Percentiles rank a stretch among this genome's conserved stretches.
These are phyloP conservation scores for Orobanche coerulescens DNA, from an alignment of 257 asterid species.

Conservation along the genomic window DNA sequence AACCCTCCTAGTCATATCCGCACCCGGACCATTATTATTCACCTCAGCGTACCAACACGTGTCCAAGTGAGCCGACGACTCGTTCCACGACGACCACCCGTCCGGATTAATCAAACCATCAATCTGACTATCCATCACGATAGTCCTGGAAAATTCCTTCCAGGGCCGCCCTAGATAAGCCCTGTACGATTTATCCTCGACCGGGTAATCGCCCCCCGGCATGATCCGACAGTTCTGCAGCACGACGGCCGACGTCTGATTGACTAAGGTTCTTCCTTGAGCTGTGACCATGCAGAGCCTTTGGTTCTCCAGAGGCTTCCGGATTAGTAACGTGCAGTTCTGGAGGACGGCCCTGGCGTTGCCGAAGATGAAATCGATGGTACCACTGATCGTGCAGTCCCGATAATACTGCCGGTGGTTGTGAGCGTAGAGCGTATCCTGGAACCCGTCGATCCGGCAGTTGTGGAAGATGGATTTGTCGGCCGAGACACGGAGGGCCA, in stretches of 20 bases:
- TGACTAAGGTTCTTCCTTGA: conserved; percentile 38
- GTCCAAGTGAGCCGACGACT: conserved; percentile 18
- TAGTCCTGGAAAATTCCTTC: conserved; percentile 46
- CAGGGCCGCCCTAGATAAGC: conserved; percentile 59
- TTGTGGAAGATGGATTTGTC: conserved; percentile 66
- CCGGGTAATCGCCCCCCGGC: conserved; percentile 32
- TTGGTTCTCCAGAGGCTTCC: conserved; percentile 46
- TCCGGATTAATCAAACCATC: conserved; percentile 40
- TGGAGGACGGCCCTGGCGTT: conserved; percentile 59
- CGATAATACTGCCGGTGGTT: conserved; percentile 72
- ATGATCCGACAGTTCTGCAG: conserved; percentile 42
- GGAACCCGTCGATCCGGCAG: conserved; percentile 65
- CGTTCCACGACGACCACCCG: conserved; percentile 57
- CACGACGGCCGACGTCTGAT: conserved; percentile 37
- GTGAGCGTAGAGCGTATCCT: conserved; percentile 73
- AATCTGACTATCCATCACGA: conserved; percentile 39
- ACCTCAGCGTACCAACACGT: conserved; percentile 49
- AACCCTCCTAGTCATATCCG: conserved; percentile 25
- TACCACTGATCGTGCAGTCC: conserved; percentile 66
- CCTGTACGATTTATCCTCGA: conserved; percentile 9
- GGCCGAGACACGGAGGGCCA: conserved; percentile 67
- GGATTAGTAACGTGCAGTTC: conserved; percentile 42
- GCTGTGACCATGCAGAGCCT: conserved; percentile 58
- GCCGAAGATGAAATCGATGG: conserved; percentile 80
- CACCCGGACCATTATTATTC: conserved; percentile 43